Evolutionary conservation across 2,329 filamentous ascomycete species (phyloP).

Genomic region (Didymella pinodella): DNA sequence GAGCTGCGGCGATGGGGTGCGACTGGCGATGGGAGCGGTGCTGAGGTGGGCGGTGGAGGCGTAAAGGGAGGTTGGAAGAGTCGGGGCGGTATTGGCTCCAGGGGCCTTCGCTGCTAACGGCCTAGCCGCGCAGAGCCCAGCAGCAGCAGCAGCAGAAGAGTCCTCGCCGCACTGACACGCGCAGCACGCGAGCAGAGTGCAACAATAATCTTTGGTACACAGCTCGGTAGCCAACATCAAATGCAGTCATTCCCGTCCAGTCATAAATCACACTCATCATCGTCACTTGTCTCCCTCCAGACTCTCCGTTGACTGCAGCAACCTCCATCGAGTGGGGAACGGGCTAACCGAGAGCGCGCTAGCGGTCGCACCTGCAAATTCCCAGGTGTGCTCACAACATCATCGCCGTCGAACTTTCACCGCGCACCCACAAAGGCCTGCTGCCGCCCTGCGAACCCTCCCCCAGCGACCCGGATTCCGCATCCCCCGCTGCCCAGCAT

Average conservation of each 20-base stretch:
- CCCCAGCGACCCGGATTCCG: slow-evolving; percentile 39
- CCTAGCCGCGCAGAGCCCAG: slow-evolving; percentile 2
- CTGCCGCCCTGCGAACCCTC: slow-evolving; percentile 19
- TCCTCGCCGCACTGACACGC: slow-evolving; percentile 6
- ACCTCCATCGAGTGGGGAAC: slow-evolving; percentile 3
- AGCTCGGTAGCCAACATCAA: not conserved
- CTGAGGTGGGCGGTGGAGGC: slow-evolving; percentile 27
- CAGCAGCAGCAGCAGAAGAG: not conserved
- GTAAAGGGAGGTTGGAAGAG: slow-evolving; percentile 35
- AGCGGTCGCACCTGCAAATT: slow-evolving; percentile 3
- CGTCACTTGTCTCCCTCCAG: not conserved
- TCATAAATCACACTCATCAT: not conserved
- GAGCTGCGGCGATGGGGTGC: slow-evolving; percentile 40
- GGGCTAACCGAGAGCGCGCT: slow-evolving; percentile 9
- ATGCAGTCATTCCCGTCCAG: not conserved
- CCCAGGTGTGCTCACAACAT: slow-evolving; percentile 18
- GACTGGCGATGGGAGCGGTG: slow-evolving; percentile 35
- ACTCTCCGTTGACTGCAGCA: not conserved
- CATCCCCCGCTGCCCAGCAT: slow-evolving; percentile 60
- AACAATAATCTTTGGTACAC: not conserved
- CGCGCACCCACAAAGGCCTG: slow-evolving; percentile 23
- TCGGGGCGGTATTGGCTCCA: slow-evolving; percentile 16
- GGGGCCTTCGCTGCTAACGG: slow-evolving; percentile 20
- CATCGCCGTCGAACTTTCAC: slow-evolving; percentile 31
- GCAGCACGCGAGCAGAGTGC: not conserved